A percentile compares a stretch with the other conserved stretches of the same genome.
phyloP scores from a whole-genome alignment of 495 filamentous ascomycete genomes.

The Aspergillus steynii region DNA sequence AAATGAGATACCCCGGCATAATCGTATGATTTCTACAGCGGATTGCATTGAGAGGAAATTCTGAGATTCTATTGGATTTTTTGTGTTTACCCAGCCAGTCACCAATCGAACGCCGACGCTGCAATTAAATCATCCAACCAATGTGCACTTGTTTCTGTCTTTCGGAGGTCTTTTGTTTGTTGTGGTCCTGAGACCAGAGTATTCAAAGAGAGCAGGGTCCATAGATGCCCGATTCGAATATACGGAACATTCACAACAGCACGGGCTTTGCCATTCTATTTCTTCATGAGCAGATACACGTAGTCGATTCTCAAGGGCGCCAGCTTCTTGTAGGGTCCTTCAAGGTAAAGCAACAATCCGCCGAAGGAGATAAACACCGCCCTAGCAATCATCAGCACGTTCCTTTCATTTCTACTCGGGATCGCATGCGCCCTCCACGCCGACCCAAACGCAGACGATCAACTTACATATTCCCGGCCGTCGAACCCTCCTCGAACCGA shows the following conservation, averaged over 20 bases:
- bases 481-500: slow-evolving; percentile 84
- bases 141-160: slow-evolving; percentile 18
- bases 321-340: slow-evolving; percentile 94
- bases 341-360: slow-evolving; percentile 82
- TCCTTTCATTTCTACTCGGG: background rate
- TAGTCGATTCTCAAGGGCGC: slow-evolving; percentile 88
- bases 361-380: slow-evolving; percentile 93
- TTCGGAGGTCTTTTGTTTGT: background rate
- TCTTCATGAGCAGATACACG: slow-evolving; percentile 90
- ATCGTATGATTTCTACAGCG: background rate
- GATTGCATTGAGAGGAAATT: slow-evolving; percentile 12
- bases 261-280: slow-evolving; percentile 47
- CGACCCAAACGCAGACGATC: slow-evolving; percentile 11
- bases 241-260: background rate
- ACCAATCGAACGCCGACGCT: slow-evolving; percentile 34
- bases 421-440: background rate
- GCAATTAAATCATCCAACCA: slow-evolving; percentile 22
- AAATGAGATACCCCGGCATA: background rate
- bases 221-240: background rate
- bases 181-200: background rate
- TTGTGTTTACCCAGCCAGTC: slow-evolving; percentile 14
- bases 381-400: slow-evolving; percentile 43
- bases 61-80: slow-evolving; percentile 29
- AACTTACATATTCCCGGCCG: slow-evolving; percentile 80
- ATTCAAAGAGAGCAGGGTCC: background rate